These are phyloP conservation scores for Tulasnella sp. DNA, from an alignment of 768 basidiomycete species.

Conservation along the genomic window DNA sequence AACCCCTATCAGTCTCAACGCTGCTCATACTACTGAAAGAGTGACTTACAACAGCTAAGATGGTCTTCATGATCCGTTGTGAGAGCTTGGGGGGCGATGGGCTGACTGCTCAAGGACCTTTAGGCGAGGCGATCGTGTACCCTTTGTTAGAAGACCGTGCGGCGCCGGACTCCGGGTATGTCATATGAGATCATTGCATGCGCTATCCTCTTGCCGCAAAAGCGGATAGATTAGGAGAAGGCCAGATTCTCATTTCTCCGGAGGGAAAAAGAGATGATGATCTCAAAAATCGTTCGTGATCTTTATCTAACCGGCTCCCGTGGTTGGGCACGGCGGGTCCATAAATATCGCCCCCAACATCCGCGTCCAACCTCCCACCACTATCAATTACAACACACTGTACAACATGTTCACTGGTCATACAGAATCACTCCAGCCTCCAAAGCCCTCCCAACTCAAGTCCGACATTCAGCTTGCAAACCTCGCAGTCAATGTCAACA, in stretches of 20 bases:
- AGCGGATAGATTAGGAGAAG: not conserved
- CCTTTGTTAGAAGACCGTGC: not conserved
- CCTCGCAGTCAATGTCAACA: slow-evolving; percentile 11
- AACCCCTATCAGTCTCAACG: not conserved
- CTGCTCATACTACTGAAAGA: not conserved
- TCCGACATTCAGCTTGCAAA: not conserved
- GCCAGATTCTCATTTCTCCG: not conserved
- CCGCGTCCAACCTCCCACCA: not conserved
- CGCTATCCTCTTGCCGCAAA: not conserved
- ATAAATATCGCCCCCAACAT: not conserved
- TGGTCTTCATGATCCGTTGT: not conserved
- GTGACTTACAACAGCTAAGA: not conserved
- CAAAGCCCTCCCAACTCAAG: slow-evolving; percentile 6
- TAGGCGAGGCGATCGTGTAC: not conserved
- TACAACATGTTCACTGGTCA: not conserved
- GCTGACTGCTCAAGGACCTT: not conserved
- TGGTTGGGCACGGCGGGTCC: not conserved
- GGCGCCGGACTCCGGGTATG: not conserved
- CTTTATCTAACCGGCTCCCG: not conserved
- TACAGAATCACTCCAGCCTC: not conserved
- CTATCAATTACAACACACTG: not conserved
- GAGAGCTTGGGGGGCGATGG: not conserved
- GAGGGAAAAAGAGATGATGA: not conserved
- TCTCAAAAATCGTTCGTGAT: not conserved
- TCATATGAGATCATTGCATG: not conserved